Evolutionary conservation across 441 rosid species (phyloP).

Genomic region (Gossypium lobatum): DNA sequence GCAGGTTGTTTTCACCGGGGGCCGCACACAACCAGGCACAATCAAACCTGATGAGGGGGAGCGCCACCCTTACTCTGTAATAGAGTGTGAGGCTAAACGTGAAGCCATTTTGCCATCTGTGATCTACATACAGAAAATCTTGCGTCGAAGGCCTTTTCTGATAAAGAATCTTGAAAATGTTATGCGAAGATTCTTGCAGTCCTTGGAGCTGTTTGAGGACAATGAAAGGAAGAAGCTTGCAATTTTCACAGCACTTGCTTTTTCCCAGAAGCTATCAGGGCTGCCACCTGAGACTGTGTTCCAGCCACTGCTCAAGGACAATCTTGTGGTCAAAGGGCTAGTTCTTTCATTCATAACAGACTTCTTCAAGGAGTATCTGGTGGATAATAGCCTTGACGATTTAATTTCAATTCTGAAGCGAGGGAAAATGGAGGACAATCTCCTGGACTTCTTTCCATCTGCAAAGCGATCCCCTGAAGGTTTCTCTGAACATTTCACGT

Average conservation of each 20-base stretch:
- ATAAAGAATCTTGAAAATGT: constrained; percentile 98
- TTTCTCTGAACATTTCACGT: constrained; percentile 96
- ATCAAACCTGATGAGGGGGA: constrained; percentile 98
- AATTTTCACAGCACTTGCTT: constrained; percentile 93
- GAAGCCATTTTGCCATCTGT: constrained; percentile 81
- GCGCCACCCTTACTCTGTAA: constrained; percentile 82
- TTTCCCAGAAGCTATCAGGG: constrained; percentile 98
- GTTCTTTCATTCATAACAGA: constrained; percentile 89
- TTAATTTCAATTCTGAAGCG: constrained; percentile 85
- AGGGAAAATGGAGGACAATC: constrained; percentile 92
- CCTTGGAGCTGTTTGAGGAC: constrained; percentile 93
- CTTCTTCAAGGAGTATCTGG: constrained; percentile 92
- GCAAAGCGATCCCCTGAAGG: constrained; percentile 82
- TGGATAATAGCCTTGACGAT: constrained; percentile 93
- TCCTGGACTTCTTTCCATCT: constrained; percentile 76
- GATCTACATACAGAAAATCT: constrained; percentile 75
- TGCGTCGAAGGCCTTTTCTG: constrained; percentile 88
- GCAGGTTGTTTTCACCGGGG: constrained; percentile 94
- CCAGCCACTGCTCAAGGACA: constrained; percentile 95
- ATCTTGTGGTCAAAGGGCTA: constrained; percentile 96
- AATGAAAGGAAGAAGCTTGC: constrained; percentile 98
- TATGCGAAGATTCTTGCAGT: constrained; percentile 81
- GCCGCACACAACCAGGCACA: constrained; percentile 97
- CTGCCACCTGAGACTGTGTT: constrained; percentile 96
- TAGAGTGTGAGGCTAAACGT: constrained; percentile 84